Conservation (phyloP, 805 yeast species). For the Barnettozyma pratensis region DNA sequence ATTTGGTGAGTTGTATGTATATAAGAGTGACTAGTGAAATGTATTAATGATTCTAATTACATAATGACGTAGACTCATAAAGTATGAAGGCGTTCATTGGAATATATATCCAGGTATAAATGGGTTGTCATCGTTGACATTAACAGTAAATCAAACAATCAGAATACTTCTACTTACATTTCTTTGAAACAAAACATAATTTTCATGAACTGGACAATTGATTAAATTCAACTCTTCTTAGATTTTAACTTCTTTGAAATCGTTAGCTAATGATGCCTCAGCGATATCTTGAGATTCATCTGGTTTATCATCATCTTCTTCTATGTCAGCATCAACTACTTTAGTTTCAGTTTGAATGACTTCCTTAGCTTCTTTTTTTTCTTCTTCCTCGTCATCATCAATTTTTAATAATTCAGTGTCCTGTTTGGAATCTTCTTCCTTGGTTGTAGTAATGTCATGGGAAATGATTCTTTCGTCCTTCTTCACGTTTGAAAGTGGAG, state of each 20-base stretch:
- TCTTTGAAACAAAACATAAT: too few species aligned
- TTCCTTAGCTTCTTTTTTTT: neutral
- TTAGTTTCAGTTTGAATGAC: neutral
- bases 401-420: neutral
- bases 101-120: too few species aligned
- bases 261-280: conserved; percentile 9
- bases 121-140: neutral
- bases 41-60: neutral
- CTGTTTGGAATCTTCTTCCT: conserved; percentile 5
- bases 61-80: neutral
- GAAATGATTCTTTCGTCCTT: conserved; percentile 19
- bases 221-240: neutral
- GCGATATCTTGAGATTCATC: conserved; percentile 9
- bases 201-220: too few species aligned
- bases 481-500: conserved; percentile 11
- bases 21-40: neutral
- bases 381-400: conserved; percentile 1
- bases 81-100: too few species aligned
- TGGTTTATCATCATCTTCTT: neutral
- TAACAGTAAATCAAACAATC: neutral
- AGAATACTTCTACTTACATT: too few species aligned
- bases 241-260: conserved; percentile 22
- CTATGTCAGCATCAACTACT: neutral
- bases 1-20: conserved; percentile 63
- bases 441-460: conserved; percentile 14